Conservation (phyloP, 306 rosid species). For the Ammopiptanthus mongolicus region DNA sequence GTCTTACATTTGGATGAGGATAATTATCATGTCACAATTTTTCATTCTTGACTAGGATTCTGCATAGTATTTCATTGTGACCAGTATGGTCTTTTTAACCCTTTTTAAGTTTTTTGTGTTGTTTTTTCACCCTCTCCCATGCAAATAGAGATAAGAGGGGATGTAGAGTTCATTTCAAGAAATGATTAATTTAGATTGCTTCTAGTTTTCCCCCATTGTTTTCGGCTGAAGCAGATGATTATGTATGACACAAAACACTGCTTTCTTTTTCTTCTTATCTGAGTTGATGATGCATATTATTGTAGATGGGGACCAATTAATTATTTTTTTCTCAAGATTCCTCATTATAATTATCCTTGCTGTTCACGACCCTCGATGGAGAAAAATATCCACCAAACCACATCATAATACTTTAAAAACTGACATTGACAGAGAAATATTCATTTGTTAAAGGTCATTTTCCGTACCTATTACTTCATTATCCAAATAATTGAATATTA, state of each 20-base stretch:
- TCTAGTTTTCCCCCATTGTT: slow-evolving; percentile 23
- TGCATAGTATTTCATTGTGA: background rate
- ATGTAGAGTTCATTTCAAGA: slow-evolving; percentile 37
- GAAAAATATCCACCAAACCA: slow-evolving; percentile 25
- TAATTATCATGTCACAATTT: slow-evolving; percentile 12
- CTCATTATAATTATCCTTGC: slow-evolving; percentile 25
- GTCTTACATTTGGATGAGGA: slow-evolving; percentile 4
- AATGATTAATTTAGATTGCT: slow-evolving; percentile 32
- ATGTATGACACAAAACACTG: slow-evolving; percentile 25
- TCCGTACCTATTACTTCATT: slow-evolving; percentile 34
- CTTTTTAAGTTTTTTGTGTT: background rate
- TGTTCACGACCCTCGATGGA: slow-evolving; percentile 17
- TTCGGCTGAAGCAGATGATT: slow-evolving; percentile 35
- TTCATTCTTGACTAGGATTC: slow-evolving; percentile 13
- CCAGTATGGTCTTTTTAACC: background rate
- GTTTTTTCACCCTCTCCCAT: slow-evolving; percentile 17
- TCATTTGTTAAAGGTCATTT: slow-evolving; percentile 30
- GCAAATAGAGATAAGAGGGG: slow-evolving; percentile 68
- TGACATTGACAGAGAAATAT: slow-evolving; percentile 32
- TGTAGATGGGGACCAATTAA: slow-evolving; percentile 27
- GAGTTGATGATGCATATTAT: slow-evolving; percentile 24
- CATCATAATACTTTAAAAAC: background rate
- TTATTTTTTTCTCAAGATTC: slow-evolving; percentile 37
- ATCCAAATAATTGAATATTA: slow-evolving; percentile 22
- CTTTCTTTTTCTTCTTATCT: slow-evolving; percentile 20